A percentile compares a stretch with the other conserved stretches of the same genome.
Evolutionary conservation across 768 basidiomycete species (phyloP).

Genomic region (Daedaleopsis sinensis): DNA sequence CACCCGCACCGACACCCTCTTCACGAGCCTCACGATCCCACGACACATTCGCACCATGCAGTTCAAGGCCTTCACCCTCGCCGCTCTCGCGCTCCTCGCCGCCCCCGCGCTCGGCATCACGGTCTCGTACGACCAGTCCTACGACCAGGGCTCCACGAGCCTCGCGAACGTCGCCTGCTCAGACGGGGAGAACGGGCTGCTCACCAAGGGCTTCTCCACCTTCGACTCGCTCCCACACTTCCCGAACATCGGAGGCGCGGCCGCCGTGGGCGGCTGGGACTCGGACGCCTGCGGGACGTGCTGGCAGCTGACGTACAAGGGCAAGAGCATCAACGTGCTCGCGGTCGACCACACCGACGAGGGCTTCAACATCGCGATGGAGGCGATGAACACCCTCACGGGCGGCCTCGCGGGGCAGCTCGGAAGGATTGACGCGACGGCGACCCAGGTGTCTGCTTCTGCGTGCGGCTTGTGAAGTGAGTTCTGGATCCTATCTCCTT

Average conservation of each 20-base stretch:
- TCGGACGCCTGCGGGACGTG: conserved; percentile 60
- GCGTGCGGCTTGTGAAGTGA: conserved; percentile 43
- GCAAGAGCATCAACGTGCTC: conserved; percentile 47
- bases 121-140: conserved; percentile 48
- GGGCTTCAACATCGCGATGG: conserved; percentile 41
- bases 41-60: conserved; percentile 11
- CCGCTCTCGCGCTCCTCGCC: conserved; percentile 20
- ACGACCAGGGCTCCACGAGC: conserved; percentile 47
- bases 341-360: conserved; percentile 52
- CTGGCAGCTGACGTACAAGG: conserved; percentile 57
- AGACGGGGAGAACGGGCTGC: conserved; percentile 39
- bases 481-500: background rate
- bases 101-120: conserved; percentile 22
- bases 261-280: conserved; percentile 52
- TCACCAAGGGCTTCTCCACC: conserved; percentile 46
- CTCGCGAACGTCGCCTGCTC: conserved; percentile 52
- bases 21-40: background rate
- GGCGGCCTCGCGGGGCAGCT: conserved; percentile 25
- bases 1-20: background rate
- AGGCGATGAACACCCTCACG: conserved; percentile 35
- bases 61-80: conserved; percentile 17
- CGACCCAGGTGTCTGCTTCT: conserved; percentile 29
- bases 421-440: conserved; percentile 31
- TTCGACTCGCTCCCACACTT: conserved; percentile 58
- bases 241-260: conserved; percentile 60